Evolutionary conservation across 2,329 filamentous ascomycete genomes (phyloP).

Genomic region (Juglanconis sp.): DNA sequence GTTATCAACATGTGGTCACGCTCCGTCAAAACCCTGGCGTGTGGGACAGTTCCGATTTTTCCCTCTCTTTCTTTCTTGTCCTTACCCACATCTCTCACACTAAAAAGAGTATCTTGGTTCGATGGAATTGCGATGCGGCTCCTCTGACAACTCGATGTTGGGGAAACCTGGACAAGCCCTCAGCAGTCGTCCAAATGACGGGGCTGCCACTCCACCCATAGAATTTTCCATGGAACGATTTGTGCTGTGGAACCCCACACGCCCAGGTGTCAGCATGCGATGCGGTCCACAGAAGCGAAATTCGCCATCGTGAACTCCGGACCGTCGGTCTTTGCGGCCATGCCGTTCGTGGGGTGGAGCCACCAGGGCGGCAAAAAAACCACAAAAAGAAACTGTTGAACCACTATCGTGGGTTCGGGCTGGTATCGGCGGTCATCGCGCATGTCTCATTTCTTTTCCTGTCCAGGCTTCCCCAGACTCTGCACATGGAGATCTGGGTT

Average conservation of each 20-base stretch:
- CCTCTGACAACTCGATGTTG: conserved; percentile 3
- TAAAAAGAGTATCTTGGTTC: not conserved
- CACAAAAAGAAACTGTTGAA: not conserved
- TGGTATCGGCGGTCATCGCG: not conserved
- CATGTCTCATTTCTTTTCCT: not conserved
- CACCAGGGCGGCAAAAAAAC: not conserved
- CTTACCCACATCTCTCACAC: not conserved
- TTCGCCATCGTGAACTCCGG: conserved; percentile 11
- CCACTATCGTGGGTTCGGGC: not conserved
- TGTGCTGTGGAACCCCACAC: conserved; percentile 6
- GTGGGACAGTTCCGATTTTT: no score
- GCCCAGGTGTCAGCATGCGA: not conserved
- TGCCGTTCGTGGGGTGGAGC: not conserved
- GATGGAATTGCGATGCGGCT: not conserved
- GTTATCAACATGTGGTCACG: not conserved
- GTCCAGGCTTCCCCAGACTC: not conserved
- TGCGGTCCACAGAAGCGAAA: conserved; percentile 9
- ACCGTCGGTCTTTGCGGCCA: not conserved
- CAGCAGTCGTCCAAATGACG: conserved; percentile 3
- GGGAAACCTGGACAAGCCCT: conserved; percentile 11
- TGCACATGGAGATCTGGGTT: not conserved
- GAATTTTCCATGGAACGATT: conserved; percentile 20
- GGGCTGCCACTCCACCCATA: conserved; percentile 12
- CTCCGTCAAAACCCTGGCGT: not conserved
- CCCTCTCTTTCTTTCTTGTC: not conserved